phyloP scores from a whole-genome alignment of 805 yeast species.

The Saccharomycopsis amapae region DNA sequence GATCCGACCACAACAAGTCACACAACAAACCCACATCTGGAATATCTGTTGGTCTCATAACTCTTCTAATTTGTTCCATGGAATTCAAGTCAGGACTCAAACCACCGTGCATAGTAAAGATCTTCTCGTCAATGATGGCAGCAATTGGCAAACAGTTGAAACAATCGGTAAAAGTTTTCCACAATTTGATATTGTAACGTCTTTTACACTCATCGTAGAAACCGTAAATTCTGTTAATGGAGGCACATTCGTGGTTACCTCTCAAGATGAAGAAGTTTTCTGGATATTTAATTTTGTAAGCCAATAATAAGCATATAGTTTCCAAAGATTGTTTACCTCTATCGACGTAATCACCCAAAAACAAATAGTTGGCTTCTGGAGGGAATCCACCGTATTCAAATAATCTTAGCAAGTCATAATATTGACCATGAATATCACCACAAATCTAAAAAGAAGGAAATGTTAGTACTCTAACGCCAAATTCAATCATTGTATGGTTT shows the following conservation, averaged over 20 bases:
- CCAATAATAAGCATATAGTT: slow-evolving; percentile 87
- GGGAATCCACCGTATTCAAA: slow-evolving; percentile 99
- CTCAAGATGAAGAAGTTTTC: slow-evolving; percentile 94
- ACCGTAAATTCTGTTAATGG: slow-evolving; percentile 95
- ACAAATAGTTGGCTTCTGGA: slow-evolving; percentile 94
- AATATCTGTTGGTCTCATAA: slow-evolving; percentile 98
- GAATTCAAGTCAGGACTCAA: slow-evolving; percentile 93
- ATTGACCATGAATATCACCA: slow-evolving; percentile 99
- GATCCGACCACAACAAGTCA: slow-evolving; percentile 97
- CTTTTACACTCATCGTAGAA: slow-evolving; percentile 98
- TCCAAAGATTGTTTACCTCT: slow-evolving; percentile 97
- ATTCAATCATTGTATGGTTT: too few species aligned
- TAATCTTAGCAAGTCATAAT: slow-evolving; percentile 88
- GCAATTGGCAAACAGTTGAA: slow-evolving; percentile 98
- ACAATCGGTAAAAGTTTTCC: slow-evolving; percentile 99
- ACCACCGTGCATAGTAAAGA: slow-evolving; percentile 99
- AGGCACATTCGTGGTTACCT: slow-evolving; percentile 98
- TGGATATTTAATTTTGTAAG: slow-evolving; percentile 96
- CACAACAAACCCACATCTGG: slow-evolving; percentile 96
- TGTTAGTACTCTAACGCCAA: too few species aligned
- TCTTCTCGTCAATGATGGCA: slow-evolving; percentile 95
- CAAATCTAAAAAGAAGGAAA: slow-evolving; percentile 49
- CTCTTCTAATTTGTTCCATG: slow-evolving; percentile 98
- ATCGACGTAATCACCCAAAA: slow-evolving; percentile 96
- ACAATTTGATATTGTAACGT: slow-evolving; percentile 94